Evolutionary conservation across 2,329 filamentous ascomycete species (phyloP), one percentile per base, ranked within the genome.

Genomic region (Lecanicillium sp.): DNA sequence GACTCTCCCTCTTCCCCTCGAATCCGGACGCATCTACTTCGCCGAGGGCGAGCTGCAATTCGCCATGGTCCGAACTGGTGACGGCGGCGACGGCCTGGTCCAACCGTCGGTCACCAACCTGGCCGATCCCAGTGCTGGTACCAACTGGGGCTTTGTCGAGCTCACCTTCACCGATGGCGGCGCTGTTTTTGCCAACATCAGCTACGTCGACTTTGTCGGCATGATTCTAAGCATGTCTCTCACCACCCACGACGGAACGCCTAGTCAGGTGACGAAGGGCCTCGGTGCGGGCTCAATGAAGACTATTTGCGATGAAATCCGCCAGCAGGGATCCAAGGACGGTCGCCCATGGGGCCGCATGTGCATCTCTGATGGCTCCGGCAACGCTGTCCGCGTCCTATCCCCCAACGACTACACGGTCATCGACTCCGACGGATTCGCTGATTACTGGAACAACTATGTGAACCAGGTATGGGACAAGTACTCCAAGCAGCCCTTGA

Each of bases 81-180:
- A 7, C 1, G 53, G 51, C 33, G 60, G 61, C 0, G 65, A 67
- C 32, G 64, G 62, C 21, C 56, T 78, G 2, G 74, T 78, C 11
- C 69, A 76, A 53, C 75, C 75, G 0, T 71, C 74, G 0, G 64
- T 69, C 8, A 65, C 62, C 10, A 72, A 72, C 56, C 59, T 68
- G 0, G 44, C 52, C 3, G 73, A 76, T 45, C 68, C 72, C 3
- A 73, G 66, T 23, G 60, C 67, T 0, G 63, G 58, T 2, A 56
- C 72, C 30, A 69, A 69, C 56, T 77, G 73, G 72, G 73, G 72
- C 1, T 77, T 76, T 46, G 64, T 74, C 15, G 74, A 77, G 54
- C 60, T 77, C 23, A 72, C 71, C 2, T 69, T 68, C 54, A 71
- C 62, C n/a, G 39, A 55, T 0, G 54, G 62, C 2, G 64, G 64